Evolutionary conservation across 2,329 filamentous ascomycete genomes (phyloP), one percentile per base, ranked within the genome.

Genomic region (Fusarium nurragi): DNA sequence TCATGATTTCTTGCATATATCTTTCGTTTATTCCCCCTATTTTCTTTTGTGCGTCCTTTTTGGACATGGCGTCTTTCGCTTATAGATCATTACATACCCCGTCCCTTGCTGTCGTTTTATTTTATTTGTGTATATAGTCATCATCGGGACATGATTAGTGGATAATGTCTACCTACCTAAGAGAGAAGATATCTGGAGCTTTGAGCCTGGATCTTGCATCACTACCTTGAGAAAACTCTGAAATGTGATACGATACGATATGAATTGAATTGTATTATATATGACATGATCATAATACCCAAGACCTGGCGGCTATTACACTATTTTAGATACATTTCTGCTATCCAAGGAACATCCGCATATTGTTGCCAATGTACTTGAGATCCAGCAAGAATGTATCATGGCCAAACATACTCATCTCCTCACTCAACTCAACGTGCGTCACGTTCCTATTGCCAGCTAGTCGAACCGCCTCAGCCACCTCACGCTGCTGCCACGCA

Each of bases 401-500:
- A 73, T 99, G 95, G 1, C 95, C 95, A 75, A 99, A 99, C 71
- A 97, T 79, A 72, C 93, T 97, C 77, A 95, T 87, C 79, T 98
- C 93, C 79, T 98, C 93, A 30, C 94, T 95, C 46, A 99, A 81
- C 80, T 99, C 95, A 14, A 95, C 86, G 77, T 99, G 93, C 40
- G 88, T 90, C 1, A 99, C 94, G 28, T 86, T 87, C 61, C 86
- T 83, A 73, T 97, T 98, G 1, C 95, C 95, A 1, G 86, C 86
- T 30, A 86, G 84, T 59, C 88, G 86, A 65, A 99, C 81, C 4
- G 94, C 90, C 73, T 94, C 89, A 5, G 94, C 94, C 62, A 99
- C 89, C 77, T 99, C 95, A 50, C 92, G 87, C 80, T 99, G 95
- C 80, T 99, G 95, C 94, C 95, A 99, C 0, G 95, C 93, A 0